phyloP scores from a whole-genome alignment of 306 rosid genomes.

The Lathyrus aphaca region DNA sequence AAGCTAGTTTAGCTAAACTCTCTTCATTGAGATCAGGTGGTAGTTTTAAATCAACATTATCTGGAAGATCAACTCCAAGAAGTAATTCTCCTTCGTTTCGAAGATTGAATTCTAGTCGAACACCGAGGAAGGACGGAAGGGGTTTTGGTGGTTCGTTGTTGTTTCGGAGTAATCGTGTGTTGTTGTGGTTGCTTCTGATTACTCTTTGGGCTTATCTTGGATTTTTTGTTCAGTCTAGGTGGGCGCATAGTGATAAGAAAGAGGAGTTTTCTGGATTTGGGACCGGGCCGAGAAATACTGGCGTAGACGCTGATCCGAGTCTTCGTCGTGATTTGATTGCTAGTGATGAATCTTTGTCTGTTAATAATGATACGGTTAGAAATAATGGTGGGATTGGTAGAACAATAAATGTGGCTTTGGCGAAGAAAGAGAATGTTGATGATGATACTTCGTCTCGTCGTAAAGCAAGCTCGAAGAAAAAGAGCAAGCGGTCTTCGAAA shows the following conservation, averaged over 20 bases:
- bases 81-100: conserved; percentile 70
- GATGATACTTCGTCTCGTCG: conserved; percentile 47
- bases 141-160: conserved; percentile 52
- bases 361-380: conserved; percentile 47
- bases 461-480: conserved; percentile 63
- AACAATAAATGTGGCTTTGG: conserved; percentile 55
- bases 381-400: conserved; percentile 43
- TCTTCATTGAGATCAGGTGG: conserved; percentile 58
- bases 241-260: conserved; percentile 90
- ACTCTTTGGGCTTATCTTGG: conserved; percentile 99
- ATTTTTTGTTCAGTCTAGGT: conserved; percentile 89
- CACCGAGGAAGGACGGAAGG: conserved; percentile 76
- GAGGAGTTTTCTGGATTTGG: conserved; percentile 69
- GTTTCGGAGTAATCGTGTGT: conserved; percentile 75
- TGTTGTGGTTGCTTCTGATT: conserved; percentile 88
- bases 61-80: conserved; percentile 71
- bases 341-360: conserved; percentile 41
- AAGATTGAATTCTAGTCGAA: conserved; percentile 58
- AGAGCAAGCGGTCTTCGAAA: conserved; percentile 49
- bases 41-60: conserved; percentile 67
- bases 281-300: conserved; percentile 45
- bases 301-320: conserved; percentile 51
- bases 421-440: conserved; percentile 40
- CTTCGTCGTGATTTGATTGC: conserved; percentile 53
- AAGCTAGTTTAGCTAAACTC: conserved; percentile 45